Evolutionary conservation across 2,329 filamentous ascomycete genomes (phyloP), one percentile per base, ranked within the genome.

Genomic region (Fusarium paranaense): DNA sequence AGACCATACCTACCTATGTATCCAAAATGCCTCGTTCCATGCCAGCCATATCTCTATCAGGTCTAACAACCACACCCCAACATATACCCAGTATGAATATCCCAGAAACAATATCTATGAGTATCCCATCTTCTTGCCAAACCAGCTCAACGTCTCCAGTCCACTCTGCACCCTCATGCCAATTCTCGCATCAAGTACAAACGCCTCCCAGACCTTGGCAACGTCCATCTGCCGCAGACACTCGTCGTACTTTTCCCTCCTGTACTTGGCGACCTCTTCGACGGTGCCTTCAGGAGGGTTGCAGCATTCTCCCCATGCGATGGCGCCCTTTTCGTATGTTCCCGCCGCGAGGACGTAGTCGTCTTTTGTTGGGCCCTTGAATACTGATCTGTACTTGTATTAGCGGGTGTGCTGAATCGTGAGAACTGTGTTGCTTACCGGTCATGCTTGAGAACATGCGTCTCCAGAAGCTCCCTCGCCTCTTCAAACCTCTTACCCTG

Each of bases 261-360:
- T 83, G 73, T 83, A 86, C 6, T 76, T 81, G 0, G 83, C 81
- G 0, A 82, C 71, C 7, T 82, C 81, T 22, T 82, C 78, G 0
- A 69, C 47, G 7, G 80, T 81, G 0, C 70, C 79, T 1, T 74
- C 72, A 0, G 82, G 81, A 4, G 85, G 82, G 33, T 83, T 80
- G 75, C 85, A 87, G 62, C 86, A 87, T 78, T 96, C 93, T 66
- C 89, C 87, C 95, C 96, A 99, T 1, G 92, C 85, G 64, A 94
- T 90, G 9, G 93, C 94, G 0, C 91, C 95, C 85, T 97, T 90
- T 83, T 99, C 97, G 82, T 98, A 98, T 74, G 94, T 88, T 2
- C 93, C 95, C 1, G 92, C 90, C 0, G 96, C 94, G 8, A 89
- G 85, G 11, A 90, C 86, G 85, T 93, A 95, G 77, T 93, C 91